These are phyloP conservation scores for Ceratocystis alfenasii DNA, from an alignment of 2,329 filamentous ascomycete species.

Conservation along the genomic window DNA sequence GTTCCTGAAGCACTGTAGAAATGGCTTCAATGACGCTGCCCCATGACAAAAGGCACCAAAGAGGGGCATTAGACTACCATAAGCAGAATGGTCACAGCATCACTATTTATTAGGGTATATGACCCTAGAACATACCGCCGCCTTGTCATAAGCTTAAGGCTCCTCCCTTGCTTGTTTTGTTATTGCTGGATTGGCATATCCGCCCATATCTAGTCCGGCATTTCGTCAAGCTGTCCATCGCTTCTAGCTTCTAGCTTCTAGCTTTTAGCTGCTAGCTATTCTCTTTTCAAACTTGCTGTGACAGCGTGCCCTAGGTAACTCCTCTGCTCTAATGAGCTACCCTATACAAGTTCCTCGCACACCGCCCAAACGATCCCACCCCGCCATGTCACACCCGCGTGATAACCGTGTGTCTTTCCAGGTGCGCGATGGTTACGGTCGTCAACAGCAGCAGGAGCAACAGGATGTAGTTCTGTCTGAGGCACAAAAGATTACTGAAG, in stretches of 20 bases:
- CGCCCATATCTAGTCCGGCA: no score
- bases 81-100: no score
- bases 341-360: conserved; percentile 20
- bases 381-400: conserved; percentile 21
- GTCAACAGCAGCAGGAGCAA: conserved; percentile 19
- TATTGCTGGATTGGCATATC: no score
- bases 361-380: conserved; percentile 18
- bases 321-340: conserved; percentile 18
- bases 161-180: no score
- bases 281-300: neutral
- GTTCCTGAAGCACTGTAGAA: no score
- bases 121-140: no score
- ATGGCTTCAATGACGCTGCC: no score
- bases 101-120: no score
- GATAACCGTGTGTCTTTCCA: conserved; percentile 22
- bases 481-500: conserved; percentile 23
- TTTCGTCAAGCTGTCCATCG: neutral
- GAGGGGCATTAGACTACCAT: no score
- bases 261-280: neutral
- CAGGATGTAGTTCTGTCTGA: conserved; percentile 19
- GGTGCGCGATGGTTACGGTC: conserved; percentile 21
- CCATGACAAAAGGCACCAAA: no score
- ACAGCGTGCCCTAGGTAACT: neutral
- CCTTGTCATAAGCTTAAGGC: no score
- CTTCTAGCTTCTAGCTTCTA: neutral